These are phyloP conservation scores for Zasmidium angulare DNA, from an alignment of 2,329 filamentous ascomycete genomes.

Conservation along the genomic window DNA sequence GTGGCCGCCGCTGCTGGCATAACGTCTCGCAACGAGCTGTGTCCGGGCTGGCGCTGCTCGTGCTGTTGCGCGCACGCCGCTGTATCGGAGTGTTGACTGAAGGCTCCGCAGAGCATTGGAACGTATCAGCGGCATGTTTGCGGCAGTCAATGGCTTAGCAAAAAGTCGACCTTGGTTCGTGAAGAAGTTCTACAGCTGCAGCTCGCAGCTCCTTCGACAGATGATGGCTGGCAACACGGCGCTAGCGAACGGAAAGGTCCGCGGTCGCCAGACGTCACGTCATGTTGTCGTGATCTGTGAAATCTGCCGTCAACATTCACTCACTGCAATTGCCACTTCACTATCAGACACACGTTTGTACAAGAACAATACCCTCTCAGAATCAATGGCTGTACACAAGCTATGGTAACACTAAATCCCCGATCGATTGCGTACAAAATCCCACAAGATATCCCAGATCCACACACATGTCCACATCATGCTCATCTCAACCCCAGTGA, in stretches of 20 bases:
- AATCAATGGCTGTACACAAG: too few relatives aligned
- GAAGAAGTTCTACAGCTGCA: background rate
- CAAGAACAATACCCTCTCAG: too few relatives aligned
- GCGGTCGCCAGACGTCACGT: background rate
- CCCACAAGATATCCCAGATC: too few relatives aligned
- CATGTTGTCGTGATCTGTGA: background rate
- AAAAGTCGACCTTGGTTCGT: background rate
- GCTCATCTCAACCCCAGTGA: background rate
- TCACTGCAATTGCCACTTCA: too few relatives aligned
- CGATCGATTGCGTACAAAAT: too few relatives aligned
- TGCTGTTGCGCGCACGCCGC: conserved; percentile 16
- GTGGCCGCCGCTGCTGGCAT: conserved; percentile 29
- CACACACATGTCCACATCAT: too few relatives aligned
- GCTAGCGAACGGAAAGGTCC: background rate
- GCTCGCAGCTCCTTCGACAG: background rate
- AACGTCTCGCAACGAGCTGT: conserved; percentile 29
- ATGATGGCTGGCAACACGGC: background rate
- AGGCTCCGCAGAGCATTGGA: conserved; percentile 27
- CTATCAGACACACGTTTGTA: too few relatives aligned
- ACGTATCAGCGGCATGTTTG: conserved; percentile 25
- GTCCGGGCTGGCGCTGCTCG: conserved; percentile 23
- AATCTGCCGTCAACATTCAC: background rate
- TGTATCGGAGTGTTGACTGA: conserved; percentile 19
- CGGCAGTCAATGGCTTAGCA: conserved; percentile 14
- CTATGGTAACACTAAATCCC: too few relatives aligned